Conservation (phyloP, 1,284 basidiomycete species). For the Kalmanozyma brasiliensis region DNA sequence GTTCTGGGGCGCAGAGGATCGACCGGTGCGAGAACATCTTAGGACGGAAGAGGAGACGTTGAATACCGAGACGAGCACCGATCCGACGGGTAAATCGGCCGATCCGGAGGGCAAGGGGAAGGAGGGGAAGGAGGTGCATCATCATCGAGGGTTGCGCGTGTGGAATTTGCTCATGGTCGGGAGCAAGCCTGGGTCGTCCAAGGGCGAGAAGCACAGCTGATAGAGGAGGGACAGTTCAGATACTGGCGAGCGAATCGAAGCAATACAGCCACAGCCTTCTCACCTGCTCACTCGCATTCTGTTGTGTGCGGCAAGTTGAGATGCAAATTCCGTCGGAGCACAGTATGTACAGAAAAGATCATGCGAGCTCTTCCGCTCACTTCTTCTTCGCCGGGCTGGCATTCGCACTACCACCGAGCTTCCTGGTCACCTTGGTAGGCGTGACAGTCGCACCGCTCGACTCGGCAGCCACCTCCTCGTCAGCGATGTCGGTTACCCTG, state of each 20-base stretch:
- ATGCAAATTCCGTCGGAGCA: background rate
- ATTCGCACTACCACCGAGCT: slow-evolving; percentile 17
- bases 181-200: slow-evolving; percentile 14
- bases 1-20: slow-evolving; percentile 38
- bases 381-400: slow-evolving; percentile 35
- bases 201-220: slow-evolving; percentile 3
- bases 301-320: no score
- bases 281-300: no score
- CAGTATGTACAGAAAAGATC: slow-evolving; percentile 5
- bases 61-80: slow-evolving; percentile 14
- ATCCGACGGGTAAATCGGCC: slow-evolving; percentile 9
- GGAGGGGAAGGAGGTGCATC: slow-evolving; percentile 2
- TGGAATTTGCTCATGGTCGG: slow-evolving; percentile 41
- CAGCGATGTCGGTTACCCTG: slow-evolving; percentile 24
- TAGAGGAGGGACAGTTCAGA: no score
- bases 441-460: slow-evolving; percentile 32
- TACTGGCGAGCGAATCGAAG: no score
- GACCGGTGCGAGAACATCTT: slow-evolving; percentile 19
- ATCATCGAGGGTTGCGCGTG: slow-evolving; percentile 31
- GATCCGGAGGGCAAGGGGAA: background rate
- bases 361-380: slow-evolving; percentile 2
- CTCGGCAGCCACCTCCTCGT: slow-evolving; percentile 38
- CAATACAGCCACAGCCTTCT: no score
- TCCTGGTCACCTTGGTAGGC: slow-evolving; percentile 44
- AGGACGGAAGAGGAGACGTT: slow-evolving; percentile 5